A percentile compares a stretch with the other conserved stretches of the same genome.
These are phyloP conservation scores for Tuber magnatum DNA, from an alignment of 495 filamentous ascomycete species.

Conservation along the genomic window DNA sequence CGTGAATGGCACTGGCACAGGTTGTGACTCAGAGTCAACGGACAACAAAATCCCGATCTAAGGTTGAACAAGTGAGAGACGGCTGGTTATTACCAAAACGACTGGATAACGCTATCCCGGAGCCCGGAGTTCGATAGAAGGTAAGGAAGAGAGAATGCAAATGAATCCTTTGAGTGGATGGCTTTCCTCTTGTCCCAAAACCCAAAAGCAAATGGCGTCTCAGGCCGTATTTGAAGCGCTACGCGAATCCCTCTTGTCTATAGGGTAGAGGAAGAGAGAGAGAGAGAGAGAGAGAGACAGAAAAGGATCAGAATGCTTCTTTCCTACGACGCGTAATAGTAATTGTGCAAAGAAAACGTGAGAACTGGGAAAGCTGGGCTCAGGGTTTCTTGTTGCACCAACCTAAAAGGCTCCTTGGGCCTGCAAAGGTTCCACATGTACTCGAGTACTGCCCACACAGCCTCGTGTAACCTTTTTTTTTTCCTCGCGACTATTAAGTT, in stretches of 20 bases:
- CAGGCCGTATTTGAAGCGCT: constrained; percentile 19
- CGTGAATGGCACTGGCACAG: constrained; percentile 26
- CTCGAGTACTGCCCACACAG: constrained; percentile 19
- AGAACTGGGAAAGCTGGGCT: not conserved
- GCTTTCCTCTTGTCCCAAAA: constrained; percentile 21
- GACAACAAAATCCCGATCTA: constrained; percentile 27
- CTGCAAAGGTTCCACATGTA: constrained; percentile 27
- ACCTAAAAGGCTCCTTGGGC: constrained; percentile 23
- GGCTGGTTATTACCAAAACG: constrained; percentile 25
- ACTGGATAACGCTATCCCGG: constrained; percentile 26
- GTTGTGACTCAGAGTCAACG: constrained; percentile 28
- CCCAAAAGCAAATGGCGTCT: constrained; percentile 29
- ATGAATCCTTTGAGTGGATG: constrained; percentile 3
- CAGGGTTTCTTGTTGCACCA: constrained; percentile 25
- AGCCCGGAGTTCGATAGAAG: constrained; percentile 20
- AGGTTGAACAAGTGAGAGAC: constrained; percentile 23
- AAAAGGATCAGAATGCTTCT: not conserved
- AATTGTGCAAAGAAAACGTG: constrained; percentile 2
- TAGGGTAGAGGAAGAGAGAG: not conserved
- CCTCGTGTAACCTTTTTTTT: constrained; percentile 29
- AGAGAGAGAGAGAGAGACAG: not conserved
- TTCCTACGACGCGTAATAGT: constrained; percentile 3
- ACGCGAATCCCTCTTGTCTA: constrained; percentile 18
- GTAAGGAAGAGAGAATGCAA: constrained; percentile 14
- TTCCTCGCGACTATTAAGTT: constrained; percentile 4